Percentiles rank a stretch among this genome's conserved stretches.
phyloP scores from a whole-genome alignment of 208 protist species.

The Naegleria fowleri region DNA sequence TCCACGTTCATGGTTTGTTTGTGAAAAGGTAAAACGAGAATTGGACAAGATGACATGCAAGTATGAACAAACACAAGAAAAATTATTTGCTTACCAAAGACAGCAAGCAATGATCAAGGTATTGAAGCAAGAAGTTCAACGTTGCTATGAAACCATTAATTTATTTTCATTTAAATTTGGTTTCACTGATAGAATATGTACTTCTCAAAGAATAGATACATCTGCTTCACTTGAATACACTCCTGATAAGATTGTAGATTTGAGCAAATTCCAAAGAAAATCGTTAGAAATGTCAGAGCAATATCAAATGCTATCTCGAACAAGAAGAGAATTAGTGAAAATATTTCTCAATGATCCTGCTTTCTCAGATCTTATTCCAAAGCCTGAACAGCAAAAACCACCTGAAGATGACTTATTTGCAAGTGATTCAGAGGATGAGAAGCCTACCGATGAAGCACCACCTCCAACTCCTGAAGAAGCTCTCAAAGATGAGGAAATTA shows the following conservation, averaged over 20 bases:
- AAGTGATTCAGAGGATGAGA: slow-evolving; percentile 6
- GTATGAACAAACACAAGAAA: slow-evolving; percentile 24
- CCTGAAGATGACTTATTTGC: neutral
- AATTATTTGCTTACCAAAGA: slow-evolving; percentile 17
- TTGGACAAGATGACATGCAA: neutral
- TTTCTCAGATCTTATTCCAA: neutral
- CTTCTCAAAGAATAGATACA: neutral
- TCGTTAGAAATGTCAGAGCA: neutral
- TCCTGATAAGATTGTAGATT: neutral
- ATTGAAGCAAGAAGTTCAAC: neutral
- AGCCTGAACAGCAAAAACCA: neutral
- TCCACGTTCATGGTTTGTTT: slow-evolving; percentile 4
- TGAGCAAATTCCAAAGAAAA: neutral
- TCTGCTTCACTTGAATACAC: neutral
- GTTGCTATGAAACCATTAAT: neutral
- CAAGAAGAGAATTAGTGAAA: neutral
- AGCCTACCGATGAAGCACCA: neutral
- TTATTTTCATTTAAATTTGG: neutral
- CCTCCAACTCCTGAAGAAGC: neutral
- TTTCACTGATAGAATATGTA: neutral
- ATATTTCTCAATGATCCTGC: neutral
- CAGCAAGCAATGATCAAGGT: neutral
- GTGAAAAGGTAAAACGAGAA: slow-evolving; percentile 4
- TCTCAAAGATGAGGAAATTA: neutral
- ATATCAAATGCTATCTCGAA: neutral